phyloP scores from a whole-genome alignment of 495 filamentous ascomycete species.

The Lindgomyces ingoldianus region DNA sequence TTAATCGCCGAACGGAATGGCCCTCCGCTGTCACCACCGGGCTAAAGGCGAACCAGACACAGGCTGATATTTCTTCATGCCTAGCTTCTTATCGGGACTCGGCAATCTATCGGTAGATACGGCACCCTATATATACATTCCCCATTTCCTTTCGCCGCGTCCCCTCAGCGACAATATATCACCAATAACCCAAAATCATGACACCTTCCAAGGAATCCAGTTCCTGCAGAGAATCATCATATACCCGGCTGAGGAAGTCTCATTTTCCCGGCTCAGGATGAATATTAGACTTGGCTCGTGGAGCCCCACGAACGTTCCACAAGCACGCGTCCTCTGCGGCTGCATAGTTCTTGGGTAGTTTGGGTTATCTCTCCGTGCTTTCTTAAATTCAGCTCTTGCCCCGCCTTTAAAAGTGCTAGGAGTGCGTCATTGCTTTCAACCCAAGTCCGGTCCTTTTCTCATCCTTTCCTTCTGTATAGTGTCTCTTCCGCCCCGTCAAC shows the following conservation, averaged over 20 bases:
- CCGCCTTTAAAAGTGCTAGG: not conserved
- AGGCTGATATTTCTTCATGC: not conserved
- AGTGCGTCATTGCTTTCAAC: not conserved
- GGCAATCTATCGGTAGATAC: not conserved
- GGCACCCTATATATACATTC: not conserved
- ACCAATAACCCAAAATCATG: not conserved
- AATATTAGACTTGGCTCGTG: not conserved
- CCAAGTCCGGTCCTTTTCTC: not conserved
- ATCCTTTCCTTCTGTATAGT: not conserved
- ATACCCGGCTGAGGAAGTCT: not conserved
- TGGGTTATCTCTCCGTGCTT: not conserved
- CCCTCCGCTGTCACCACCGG: not conserved
- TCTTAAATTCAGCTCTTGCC: not conserved
- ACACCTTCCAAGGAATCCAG: not conserved
- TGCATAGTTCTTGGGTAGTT: not conserved
- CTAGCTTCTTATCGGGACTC: not conserved
- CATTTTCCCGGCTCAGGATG: not conserved
- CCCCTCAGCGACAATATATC: not conserved
- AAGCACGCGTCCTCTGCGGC: not conserved
- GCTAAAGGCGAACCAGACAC: not conserved
- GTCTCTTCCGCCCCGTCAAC: not conserved
- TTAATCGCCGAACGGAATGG: not conserved
- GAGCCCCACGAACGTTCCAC: not conserved
- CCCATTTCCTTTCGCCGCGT: not conserved
- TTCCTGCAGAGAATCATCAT: not conserved